phyloP scores from a whole-genome alignment of 202 grass and related monocot species.

The Setaria italica region DNA sequence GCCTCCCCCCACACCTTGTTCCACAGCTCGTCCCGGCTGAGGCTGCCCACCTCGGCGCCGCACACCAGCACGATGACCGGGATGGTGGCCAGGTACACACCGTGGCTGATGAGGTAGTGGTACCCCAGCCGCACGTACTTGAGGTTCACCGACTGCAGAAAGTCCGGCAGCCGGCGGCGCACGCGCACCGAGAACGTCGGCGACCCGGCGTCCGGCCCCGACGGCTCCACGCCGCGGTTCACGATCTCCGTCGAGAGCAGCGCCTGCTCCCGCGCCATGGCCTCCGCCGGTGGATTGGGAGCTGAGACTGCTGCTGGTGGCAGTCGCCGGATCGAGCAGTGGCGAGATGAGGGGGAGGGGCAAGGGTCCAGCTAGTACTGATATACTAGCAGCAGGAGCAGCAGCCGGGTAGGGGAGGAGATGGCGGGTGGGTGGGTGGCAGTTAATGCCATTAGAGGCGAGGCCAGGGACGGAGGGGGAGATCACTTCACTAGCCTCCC shows the following conservation, averaged over 20 bases:
- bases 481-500: neutral
- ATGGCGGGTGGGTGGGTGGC: conserved; percentile 49
- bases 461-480: neutral
- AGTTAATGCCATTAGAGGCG: conserved; percentile 65
- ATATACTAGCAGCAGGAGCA: conserved; percentile 36
- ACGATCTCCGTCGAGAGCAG: conserved; percentile 97
- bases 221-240: conserved; percentile 89
- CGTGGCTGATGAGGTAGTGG: conserved; percentile 97
- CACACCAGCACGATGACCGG: conserved; percentile 87
- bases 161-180: conserved; percentile 90
- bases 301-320: neutral
- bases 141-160: conserved; percentile 96
- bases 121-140: conserved; percentile 96
- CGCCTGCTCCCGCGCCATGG: conserved; percentile 75
- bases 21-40: conserved; percentile 90
- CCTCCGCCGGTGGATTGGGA: neutral
- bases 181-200: conserved; percentile 94
- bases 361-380: conserved; percentile 9
- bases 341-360: conserved; percentile 1
- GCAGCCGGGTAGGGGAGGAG: conserved; percentile 6
- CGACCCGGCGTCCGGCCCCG: conserved; percentile 90
- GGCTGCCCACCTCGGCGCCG: conserved; percentile 88
- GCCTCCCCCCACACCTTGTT: conserved; percentile 90
- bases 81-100: conserved; percentile 89
- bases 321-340: neutral